Base-by-base conservation (phyloP, 352 stramenopile species). In the Globisporangium okanoganense region DNA sequence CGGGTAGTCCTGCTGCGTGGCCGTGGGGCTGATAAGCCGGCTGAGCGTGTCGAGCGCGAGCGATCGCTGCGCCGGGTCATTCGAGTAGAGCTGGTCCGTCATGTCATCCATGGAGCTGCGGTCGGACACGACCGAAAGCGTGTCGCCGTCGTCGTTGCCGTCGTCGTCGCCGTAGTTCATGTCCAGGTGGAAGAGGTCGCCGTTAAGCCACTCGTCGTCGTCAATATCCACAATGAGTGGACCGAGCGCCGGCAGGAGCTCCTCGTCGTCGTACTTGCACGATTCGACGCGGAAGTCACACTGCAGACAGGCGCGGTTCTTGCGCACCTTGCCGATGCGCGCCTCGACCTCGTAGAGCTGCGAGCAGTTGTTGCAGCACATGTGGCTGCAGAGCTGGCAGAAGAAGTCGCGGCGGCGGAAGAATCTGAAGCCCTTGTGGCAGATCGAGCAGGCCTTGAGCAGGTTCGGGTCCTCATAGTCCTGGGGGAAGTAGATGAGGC, bases 401-500 rank as follows among this genome's bases (percentile, higher is more conserved):
- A 79, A 82, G 31, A 72, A 72, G 50, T 82, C 73, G 24, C 65
- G 62, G n/a, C n/a, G n/a, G n/a, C 73, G 73, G 45, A 74, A 79
- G 56, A 85, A 76, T 24, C 44, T 57, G 56, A 85, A 85, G 14
- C 38, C 31, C 55, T 81, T 82, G 47, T 29, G 44, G 64, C 79
- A 91, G 43, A 88, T 80, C 12, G 52, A 61, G 54, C 79, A 89
- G 25, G 35, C 33, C 22, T 73, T 73, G 24, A 51, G 49, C 29
- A 76, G 64, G 1, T 66, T 22, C 20, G 49, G 49, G 16, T 67
- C 58, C 20, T 79, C 64, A 36, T 76, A 71, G 12, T 66, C 64
- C n/a, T 64, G 75, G 3, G 78, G 74, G 27, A 85, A 85, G 67
- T 83, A 84, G 31, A 88, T 65, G 59, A 88, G 88, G 12, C 72